Evolutionary conservation across 2,329 filamentous ascomycete species (phyloP), one percentile per base, ranked within the genome.

Genomic region (Botryotinia convoluta): DNA sequence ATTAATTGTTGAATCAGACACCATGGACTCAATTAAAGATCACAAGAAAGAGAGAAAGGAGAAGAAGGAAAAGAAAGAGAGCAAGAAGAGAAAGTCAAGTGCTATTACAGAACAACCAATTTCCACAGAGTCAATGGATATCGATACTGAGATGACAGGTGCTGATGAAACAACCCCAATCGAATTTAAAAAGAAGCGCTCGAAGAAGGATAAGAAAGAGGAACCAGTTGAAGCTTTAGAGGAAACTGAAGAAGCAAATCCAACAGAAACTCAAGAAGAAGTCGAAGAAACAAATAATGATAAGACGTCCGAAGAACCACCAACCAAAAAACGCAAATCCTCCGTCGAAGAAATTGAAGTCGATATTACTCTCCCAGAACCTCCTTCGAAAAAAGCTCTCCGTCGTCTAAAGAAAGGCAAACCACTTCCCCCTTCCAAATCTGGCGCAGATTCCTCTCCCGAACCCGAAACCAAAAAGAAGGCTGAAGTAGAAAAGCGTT

Each of bases 321-420:
- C 79, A n/a, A 73, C 76, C 14, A 81, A 81, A 74, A 94, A 97
- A 85, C 92, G 93, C 82, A 96, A 95, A 83, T 85, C 90, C 68
- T 83, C 83, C 29, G 81, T 79, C 54, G 88, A 91, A 65, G 92
- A 95, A 79, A 92, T 99, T 79, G 94, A 97, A 82, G 94, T 99
- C 81, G 93, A 99, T 82, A 84, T 99, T 75, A 87, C 86, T 76
- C 90, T 93, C n/a, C 96, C 96, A 39, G 95, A 98, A 81, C 96
- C 96, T 32, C 93, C 94, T 1, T 98, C 96, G 48, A 99, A 98
- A 83, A 97, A 96, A 81, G 94, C 93, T 75, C 89, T 94, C 78
- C 94, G 96, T 81, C 91, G 91, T 75, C 89, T 97, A 74, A 98
- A 98, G 83, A 98, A 97, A 84, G 89, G 89, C 77, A 93, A 92